Conservation (phyloP, 2,329 filamentous ascomycete genomes). For the Sporothrix dimorphospora region DNA sequence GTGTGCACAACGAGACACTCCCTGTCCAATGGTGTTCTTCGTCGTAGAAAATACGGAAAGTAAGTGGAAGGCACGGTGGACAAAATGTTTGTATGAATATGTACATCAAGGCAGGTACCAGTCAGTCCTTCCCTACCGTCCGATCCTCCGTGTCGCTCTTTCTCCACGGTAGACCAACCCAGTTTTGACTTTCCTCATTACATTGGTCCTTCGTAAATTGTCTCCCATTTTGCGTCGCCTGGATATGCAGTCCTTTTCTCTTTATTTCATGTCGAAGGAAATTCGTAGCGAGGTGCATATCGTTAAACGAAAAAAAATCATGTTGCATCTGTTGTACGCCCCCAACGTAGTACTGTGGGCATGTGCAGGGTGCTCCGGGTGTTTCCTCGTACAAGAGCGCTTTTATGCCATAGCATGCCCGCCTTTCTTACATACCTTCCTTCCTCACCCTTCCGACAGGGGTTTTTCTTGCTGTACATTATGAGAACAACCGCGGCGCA, state of each 20-base stretch:
- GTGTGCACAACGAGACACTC: background rate
- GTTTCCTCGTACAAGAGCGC: constrained; percentile 20
- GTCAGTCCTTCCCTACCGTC: background rate
- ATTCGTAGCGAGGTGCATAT: constrained; percentile 9
- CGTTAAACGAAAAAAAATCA: background rate
- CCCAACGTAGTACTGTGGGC: background rate
- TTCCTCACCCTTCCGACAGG: background rate
- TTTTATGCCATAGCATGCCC: background rate
- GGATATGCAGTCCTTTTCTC: background rate
- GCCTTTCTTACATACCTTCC: background rate
- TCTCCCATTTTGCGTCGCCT: background rate
- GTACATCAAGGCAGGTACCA: background rate
- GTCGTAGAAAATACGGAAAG: background rate
- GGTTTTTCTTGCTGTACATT: background rate
- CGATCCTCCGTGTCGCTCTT: background rate
- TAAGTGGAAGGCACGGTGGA: background rate
- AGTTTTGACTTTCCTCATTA: background rate
- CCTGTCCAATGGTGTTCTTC: background rate
- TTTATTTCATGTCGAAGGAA: constrained; percentile 18
- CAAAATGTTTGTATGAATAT: background rate
- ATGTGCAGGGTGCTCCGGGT: constrained; percentile 21
- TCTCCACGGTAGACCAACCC: background rate
- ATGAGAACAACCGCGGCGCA: background rate
- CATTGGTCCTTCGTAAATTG: background rate
- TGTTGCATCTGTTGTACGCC: background rate